These are phyloP conservation scores for Chytriomyces hyalinus DNA, from an alignment of 192 early-diverging fungal genomes.

Conservation along the genomic window DNA sequence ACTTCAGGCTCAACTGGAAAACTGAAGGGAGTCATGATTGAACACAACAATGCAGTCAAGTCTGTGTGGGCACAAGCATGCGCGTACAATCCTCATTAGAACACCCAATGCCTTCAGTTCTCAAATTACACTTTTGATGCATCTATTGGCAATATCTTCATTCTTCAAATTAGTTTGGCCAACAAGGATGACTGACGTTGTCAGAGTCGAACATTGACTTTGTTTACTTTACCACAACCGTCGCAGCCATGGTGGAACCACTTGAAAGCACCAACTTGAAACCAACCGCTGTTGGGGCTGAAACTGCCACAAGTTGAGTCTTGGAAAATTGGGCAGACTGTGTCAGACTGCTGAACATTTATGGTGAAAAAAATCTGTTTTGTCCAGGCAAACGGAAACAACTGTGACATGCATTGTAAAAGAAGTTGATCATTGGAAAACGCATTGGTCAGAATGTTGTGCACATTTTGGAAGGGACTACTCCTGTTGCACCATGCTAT, in stretches of 20 bases:
- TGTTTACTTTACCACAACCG: conserved; percentile 43
- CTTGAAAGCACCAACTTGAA: conserved; percentile 37
- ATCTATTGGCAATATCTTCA: conserved; percentile 29
- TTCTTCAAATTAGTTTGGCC: conserved; percentile 24
- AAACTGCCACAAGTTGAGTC: conserved; percentile 8
- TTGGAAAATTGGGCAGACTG: no score
- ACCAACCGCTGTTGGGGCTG: conserved; percentile 30
- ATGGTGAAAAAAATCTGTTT: conserved; percentile 8
- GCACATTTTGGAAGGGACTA: conserved; percentile 36
- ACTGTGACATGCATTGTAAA: no score
- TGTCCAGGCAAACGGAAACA: no score
- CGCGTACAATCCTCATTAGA: not conserved
- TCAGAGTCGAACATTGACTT: not conserved
- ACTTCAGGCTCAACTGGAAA: conserved; percentile 22
- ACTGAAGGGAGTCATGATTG: not conserved
- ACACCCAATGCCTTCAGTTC: conserved; percentile 17
- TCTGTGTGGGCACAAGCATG: not conserved
- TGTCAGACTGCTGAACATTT: conserved; percentile 35
- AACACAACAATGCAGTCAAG: conserved; percentile 22
- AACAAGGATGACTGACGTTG: not conserved
- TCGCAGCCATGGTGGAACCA: conserved; percentile 27
- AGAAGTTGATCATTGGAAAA: conserved; percentile 39
- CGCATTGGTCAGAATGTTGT: conserved; percentile 21
- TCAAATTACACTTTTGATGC: conserved; percentile 39
- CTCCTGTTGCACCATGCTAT: conserved; percentile 30